Conservation (phyloP, 306 rosid genomes). For the Citrullus colocynthis region DNA sequence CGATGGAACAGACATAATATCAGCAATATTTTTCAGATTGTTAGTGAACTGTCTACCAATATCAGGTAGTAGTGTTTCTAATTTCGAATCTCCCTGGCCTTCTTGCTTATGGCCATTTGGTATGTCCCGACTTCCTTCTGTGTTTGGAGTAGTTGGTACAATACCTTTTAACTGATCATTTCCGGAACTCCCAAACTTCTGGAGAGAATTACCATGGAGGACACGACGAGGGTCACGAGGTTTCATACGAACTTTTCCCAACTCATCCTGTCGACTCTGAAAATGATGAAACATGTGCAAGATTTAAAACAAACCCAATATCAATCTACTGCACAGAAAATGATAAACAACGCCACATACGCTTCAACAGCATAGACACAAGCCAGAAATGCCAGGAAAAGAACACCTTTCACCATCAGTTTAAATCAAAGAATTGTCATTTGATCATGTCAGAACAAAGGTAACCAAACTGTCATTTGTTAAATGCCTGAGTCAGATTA, state of each 20-base stretch:
- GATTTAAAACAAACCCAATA: not conserved
- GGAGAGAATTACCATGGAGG: conserved; percentile 51
- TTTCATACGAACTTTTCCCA: conserved; percentile 82
- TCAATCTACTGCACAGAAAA: not conserved
- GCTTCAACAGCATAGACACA: not conserved
- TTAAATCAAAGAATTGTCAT: not conserved
- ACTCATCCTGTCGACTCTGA: conserved; percentile 40
- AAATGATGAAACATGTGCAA: not conserved
- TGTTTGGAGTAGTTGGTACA: conserved; percentile 22
- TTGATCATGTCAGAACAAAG: not conserved
- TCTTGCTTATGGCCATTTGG: conserved; percentile 36
- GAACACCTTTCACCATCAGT: not conserved
- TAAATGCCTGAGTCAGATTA: not conserved
- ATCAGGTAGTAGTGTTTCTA: conserved; percentile 48
- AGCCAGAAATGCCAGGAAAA: not conserved
- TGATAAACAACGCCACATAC: not conserved
- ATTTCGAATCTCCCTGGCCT: conserved; percentile 35
- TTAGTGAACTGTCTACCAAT: conserved; percentile 65
- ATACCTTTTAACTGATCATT: conserved; percentile 44
- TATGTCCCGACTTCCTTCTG: conserved; percentile 36
- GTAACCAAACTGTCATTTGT: not conserved
- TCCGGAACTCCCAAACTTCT: conserved; percentile 44
- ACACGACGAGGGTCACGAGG: conserved; percentile 96
- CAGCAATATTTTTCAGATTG: conserved; percentile 79
- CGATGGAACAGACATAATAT: conserved; percentile 54